A percentile compares a stretch with the other conserved stretches of the same genome.
These are phyloP conservation scores for Terfezia boudieri DNA, from an alignment of 495 filamentous ascomycete species.

Conservation along the genomic window DNA sequence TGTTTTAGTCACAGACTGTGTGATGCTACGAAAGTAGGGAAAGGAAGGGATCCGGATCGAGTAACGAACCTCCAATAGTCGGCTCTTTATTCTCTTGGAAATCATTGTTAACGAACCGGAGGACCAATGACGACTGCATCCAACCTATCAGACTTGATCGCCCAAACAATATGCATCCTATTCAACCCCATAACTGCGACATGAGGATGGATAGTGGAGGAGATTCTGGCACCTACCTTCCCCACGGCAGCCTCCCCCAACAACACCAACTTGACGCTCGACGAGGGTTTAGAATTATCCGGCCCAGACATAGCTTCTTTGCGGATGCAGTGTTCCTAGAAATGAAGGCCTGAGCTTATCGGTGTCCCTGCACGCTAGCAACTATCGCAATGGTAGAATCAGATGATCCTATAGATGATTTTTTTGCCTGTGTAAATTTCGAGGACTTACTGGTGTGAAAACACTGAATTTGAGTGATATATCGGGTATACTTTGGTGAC, in stretches of 20 bases:
- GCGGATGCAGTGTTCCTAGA: too few relatives aligned
- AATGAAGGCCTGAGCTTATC: too few relatives aligned
- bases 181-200: not conserved
- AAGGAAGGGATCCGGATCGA: conserved; percentile 1
- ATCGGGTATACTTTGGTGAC: too few relatives aligned
- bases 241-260: conserved; percentile 93
- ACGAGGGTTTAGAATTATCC: conserved; percentile 76
- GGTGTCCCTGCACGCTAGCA: too few relatives aligned
- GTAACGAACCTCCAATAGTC: conserved; percentile 75
- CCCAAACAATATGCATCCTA: not conserved
- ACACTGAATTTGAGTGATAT: too few relatives aligned
- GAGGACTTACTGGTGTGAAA: too few relatives aligned
- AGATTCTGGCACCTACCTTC: conserved; percentile 44
- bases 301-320: not conserved
- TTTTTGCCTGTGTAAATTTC: too few relatives aligned
- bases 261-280: conserved; percentile 95
- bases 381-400: too few relatives aligned
- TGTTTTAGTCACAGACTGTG: too few relatives aligned
- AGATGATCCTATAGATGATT: too few relatives aligned
- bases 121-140: conserved; percentile 72
- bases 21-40: not conserved
- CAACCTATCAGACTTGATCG: conserved; percentile 2
- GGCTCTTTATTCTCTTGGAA: conserved; percentile 99
- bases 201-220: conserved; percentile 1
- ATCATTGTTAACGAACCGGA: conserved; percentile 98